Evolutionary conservation across 768 basidiomycete genomes (phyloP).

Genomic region (Hebeloma cylindrosporum): DNA sequence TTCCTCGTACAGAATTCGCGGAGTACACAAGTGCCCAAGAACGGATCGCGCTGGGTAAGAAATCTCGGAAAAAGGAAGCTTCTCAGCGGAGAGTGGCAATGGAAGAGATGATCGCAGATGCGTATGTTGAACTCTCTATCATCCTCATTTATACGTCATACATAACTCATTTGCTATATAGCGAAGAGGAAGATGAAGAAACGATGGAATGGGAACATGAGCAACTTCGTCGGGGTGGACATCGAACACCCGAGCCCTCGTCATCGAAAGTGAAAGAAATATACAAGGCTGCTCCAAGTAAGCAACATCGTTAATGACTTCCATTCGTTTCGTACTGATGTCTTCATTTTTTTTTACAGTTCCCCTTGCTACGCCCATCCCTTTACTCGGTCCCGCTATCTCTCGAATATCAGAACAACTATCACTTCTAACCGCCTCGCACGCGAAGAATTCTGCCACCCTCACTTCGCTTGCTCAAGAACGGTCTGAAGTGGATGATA

Average conservation of each 20-base stretch:
- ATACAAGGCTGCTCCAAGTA: constrained; percentile 77
- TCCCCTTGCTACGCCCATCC: constrained; percentile 61
- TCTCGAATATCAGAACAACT: constrained; percentile 61
- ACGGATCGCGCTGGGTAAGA: constrained; percentile 82
- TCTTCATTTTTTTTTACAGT: constrained; percentile 43
- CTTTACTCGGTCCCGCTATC: constrained; percentile 61
- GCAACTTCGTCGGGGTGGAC: constrained; percentile 76
- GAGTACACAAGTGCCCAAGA: constrained; percentile 89
- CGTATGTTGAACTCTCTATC: constrained; percentile 44
- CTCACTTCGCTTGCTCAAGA: constrained; percentile 62
- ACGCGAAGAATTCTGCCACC: constrained; percentile 58
- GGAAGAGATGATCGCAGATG: constrained; percentile 80
- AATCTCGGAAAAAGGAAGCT: constrained; percentile 71
- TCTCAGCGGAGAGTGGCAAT: constrained; percentile 65
- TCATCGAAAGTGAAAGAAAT: constrained; percentile 46
- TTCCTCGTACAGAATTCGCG: constrained; percentile 60
- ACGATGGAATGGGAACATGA: constrained; percentile 83
- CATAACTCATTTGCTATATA: constrained; percentile 23
- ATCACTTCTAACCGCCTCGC: constrained; percentile 62
- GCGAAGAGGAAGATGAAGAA: constrained; percentile 84
- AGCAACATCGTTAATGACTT: constrained; percentile 16
- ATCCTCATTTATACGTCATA: not conserved
- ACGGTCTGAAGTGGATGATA: constrained; percentile 57
- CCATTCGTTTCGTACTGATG: constrained; percentile 8
- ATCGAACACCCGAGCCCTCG: constrained; percentile 38